These are phyloP conservation scores for Tagetes erecta DNA, from an alignment of 129 eudicot genomes.

Conservation along the genomic window DNA sequence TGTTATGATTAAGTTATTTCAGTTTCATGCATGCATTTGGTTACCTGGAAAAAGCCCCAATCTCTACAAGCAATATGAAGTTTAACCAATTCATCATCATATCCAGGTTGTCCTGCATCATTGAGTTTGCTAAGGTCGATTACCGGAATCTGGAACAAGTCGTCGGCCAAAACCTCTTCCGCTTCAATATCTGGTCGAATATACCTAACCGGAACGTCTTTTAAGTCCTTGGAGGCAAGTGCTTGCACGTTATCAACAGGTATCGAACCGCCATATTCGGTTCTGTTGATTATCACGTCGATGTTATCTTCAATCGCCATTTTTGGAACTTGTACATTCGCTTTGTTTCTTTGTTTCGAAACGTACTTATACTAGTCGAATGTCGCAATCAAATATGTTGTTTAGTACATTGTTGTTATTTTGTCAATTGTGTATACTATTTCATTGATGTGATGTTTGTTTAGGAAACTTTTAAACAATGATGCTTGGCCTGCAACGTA, in stretches of 20 bases:
- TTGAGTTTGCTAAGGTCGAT: constrained; percentile 45
- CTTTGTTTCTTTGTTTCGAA: not conserved
- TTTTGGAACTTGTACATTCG: not conserved
- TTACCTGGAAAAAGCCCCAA: constrained; percentile 72
- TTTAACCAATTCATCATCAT: constrained; percentile 40
- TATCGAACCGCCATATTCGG: constrained; percentile 50
- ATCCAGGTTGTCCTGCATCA: constrained; percentile 7
- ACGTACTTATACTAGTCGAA: not conserved
- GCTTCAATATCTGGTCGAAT: constrained; percentile 46
- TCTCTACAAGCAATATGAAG: constrained; percentile 56
- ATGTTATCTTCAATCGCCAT: constrained; percentile 20
- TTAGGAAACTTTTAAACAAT: no score
- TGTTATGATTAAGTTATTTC: no score
- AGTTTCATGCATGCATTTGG: not conserved
- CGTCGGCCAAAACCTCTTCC: constrained; percentile 32
- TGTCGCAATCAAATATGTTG: not conserved
- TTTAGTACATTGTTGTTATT: not conserved
- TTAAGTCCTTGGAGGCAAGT: constrained; percentile 43
- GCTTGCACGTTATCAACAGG: constrained; percentile 55
- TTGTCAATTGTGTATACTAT: not conserved
- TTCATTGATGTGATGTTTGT: not conserved
- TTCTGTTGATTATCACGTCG: not conserved
- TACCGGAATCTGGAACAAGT: constrained; percentile 52
- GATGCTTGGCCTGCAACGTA: no score
- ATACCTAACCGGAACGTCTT: constrained; percentile 48